Conservation (phyloP, 805 yeast genomes). For the Starmerella vaccinii region DNA sequence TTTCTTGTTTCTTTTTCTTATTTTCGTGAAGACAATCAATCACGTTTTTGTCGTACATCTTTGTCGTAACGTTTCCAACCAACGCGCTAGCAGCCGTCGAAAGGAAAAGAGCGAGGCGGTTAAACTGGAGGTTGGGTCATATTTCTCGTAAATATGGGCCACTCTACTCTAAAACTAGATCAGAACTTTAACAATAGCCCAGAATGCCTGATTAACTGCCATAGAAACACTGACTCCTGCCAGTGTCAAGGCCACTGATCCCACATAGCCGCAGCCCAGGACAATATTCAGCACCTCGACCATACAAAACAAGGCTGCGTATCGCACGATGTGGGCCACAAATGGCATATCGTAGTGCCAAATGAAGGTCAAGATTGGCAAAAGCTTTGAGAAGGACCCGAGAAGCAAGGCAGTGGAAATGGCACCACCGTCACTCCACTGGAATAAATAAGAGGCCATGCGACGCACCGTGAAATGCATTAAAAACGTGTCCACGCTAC, state of each 20-base stretch:
- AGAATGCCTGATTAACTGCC: slow-evolving; percentile 1
- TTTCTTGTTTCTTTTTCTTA: too few relatives aligned
- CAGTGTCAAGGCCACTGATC: slow-evolving; percentile 28
- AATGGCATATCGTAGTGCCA: slow-evolving; percentile 92
- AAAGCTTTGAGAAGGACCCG: slow-evolving; percentile 67
- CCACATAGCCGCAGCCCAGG: slow-evolving; percentile 30
- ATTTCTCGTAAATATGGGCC: too few relatives aligned
- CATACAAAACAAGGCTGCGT: slow-evolving; percentile 51
- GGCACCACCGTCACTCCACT: slow-evolving; percentile 35
- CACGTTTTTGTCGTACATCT: too few relatives aligned
- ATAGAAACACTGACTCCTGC: slow-evolving; percentile 4
- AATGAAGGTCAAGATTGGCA: slow-evolving; percentile 85
- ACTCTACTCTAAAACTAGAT: not conserved
- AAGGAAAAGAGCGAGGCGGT: too few relatives aligned
- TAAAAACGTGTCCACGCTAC: slow-evolving; percentile 30
- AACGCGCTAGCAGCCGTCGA: too few relatives aligned
- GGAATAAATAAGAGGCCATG: slow-evolving; percentile 30
- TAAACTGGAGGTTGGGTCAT: too few relatives aligned
- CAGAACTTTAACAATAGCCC: slow-evolving; percentile 5
- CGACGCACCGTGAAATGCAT: slow-evolving; percentile 33
- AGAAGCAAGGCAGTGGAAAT: slow-evolving; percentile 61
- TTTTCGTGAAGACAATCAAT: not conserved
- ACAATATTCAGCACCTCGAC: slow-evolving; percentile 52
- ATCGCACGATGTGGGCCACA: slow-evolving; percentile 48
- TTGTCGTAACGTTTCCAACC: too few relatives aligned